Base-by-base conservation (phyloP, 345 rosid genomes). In the Streptanthus diversifolius region DNA sequence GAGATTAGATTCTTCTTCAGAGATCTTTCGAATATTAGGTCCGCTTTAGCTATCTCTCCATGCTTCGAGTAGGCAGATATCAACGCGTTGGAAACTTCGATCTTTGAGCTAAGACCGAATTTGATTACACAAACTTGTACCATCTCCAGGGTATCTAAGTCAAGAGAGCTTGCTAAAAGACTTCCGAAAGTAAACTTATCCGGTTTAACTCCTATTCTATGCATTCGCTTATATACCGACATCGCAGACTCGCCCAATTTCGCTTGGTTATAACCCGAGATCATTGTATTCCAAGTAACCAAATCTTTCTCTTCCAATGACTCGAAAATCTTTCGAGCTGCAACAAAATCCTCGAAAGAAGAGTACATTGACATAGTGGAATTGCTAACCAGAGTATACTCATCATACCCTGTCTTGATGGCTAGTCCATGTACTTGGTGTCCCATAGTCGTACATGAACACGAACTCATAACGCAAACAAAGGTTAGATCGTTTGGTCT, bases 131-230 rank as follows among this genome's bases (percentile, higher is more conserved):
- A 44, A 13, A 74, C 83, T 53, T 84, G 88, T 73, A 91, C 72
- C 84, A 77, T 83, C 83, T 85, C 88, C 47, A 76, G 47, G 2
- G 67, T 57, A 81, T 77, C 72, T 52, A 76, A 27, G 35, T 65
- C 66, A 44, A 84, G 81, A 14, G 83, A 80, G 84, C 87, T 74
- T 47, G 83, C 70, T 72, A 87, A 63, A 66, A 91, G 77, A 82
- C 93, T 89, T 75, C 95, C 96, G 7, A 85, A 84, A 52, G 91
- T 87, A 79, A 83, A 89, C 68, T 85, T 86, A 71, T 91, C 96
- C 6, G 93, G 89, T 72, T 68, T 27, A 14, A 86, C 64, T 30
- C 87, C 91, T 18, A 33, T 64, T 52, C 61, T 77, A n/a, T 71
- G 81, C 96, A 89, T 89, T 59, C 69, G 68, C 52, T 70, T 68